Base-by-base conservation (phyloP, 345 rosid genomes). In the Ceriops tagal region DNA sequence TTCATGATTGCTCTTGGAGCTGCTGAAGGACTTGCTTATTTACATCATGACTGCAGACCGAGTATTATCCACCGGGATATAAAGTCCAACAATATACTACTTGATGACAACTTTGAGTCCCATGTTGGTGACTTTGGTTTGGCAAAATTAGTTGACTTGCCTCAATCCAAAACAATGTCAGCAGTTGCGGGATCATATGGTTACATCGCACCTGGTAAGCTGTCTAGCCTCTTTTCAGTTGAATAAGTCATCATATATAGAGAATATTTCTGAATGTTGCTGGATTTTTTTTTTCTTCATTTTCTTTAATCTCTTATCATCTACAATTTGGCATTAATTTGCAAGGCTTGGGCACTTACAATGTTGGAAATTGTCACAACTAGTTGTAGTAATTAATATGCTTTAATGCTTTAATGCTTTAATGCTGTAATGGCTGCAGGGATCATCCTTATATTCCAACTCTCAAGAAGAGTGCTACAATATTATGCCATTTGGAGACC, bases 161-260 rank as follows among this genome's bases (percentile, higher is more conserved):
- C 93, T 46, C 81, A 73, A 71, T 88, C 96, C 28, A 91, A 91
- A 65, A 88, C 96, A 53, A 88, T 91, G 92, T 91, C 93, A n/a
- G 90, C 96, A n/a, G 82, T 88, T 65, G 96, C 93, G 53, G 96
- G 96, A 71, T 91, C 96, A 57, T 91, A 91, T 64, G 96, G 93
- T n/a, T 91, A 88, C 76, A 91, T 91, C 21, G 92, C 96, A 68
- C 96, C 93, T 78, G 96, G 96, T 86, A 79, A 72, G 70, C 35
- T 21, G 30, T 27, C 43, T 56, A 53, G 16, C 43, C 34, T 34
- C 31, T 27, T 62, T 64, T 52, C 43, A 46, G 71, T 53, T 53
- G 4, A 31, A 58, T 55, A 9, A 24, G 19, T 27, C 13, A 13
- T 10, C 28, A 56, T 21, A 27, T 15, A 56, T 2, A 11, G 26